Percentiles rank a stretch among this genome's conserved stretches.
phyloP scores from a whole-genome alignment of 2,329 filamentous ascomycete genomes.

The Hymenoscyphus repandus region DNA sequence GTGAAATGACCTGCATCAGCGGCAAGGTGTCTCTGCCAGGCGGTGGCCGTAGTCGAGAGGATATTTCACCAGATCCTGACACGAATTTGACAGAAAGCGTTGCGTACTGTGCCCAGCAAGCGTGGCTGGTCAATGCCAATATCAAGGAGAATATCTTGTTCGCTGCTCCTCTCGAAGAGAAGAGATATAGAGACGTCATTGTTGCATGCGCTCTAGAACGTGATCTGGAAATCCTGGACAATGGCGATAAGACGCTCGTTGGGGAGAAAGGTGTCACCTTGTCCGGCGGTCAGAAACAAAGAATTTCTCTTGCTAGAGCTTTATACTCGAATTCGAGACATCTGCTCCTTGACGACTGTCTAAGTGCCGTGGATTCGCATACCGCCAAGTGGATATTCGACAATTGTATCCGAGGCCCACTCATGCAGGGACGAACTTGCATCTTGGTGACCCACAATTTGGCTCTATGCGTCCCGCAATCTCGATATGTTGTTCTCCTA shows the following conservation, averaged over 20 bases:
- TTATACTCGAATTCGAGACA: conserved; percentile 95
- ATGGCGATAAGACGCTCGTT: conserved; percentile 87
- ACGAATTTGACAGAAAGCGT: conserved; percentile 87
- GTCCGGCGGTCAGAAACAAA: conserved; percentile 95
- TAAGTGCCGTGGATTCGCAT: conserved; percentile 95
- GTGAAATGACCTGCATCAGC: conserved; percentile 85
- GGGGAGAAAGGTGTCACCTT: conserved; percentile 97
- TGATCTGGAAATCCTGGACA: conserved; percentile 87
- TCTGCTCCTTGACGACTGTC: conserved; percentile 85
- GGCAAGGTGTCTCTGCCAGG: conserved; percentile 83
- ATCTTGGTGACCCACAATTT: conserved; percentile 95
- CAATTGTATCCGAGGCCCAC: conserved; percentile 80
- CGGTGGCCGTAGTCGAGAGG: conserved; percentile 71
- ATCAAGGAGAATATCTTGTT: conserved; percentile 97
- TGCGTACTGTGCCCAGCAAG: conserved; percentile 93
- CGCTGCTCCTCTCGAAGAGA: conserved; percentile 71
- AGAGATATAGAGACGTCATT: conserved; percentile 82
- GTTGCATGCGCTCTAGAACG: conserved; percentile 86
- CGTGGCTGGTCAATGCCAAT: conserved; percentile 93
- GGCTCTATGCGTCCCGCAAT: conserved; percentile 74
- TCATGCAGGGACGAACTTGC: conserved; percentile 87
- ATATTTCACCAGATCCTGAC: conserved; percentile 72
- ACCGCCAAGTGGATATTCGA: conserved; percentile 98
- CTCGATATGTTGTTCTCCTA: conserved; percentile 76
- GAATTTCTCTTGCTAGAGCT: conserved; percentile 92